Percentiles rank a stretch among this genome's conserved stretches.
phyloP scores from a whole-genome alignment of 306 rosid species.

The Cicer yamashitae region DNA sequence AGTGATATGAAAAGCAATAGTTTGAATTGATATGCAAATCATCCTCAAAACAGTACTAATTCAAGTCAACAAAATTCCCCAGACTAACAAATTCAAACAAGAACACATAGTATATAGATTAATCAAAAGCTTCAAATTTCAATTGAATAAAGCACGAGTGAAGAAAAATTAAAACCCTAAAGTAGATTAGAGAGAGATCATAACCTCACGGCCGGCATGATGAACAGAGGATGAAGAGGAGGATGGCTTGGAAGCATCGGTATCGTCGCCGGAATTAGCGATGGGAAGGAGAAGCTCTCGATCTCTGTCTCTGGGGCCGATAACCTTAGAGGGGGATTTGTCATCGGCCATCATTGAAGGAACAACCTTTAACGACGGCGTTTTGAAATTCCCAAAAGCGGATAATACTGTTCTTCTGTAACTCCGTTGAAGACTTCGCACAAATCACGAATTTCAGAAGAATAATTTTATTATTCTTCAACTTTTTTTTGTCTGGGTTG shows the following conservation, averaged over 20 bases:
- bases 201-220: constrained; percentile 80
- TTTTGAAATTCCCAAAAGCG: constrained; percentile 26
- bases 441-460: not conserved
- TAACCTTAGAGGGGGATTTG: constrained; percentile 58
- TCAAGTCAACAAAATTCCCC: constrained; percentile 34
- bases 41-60: constrained; percentile 22
- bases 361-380: constrained; percentile 48
- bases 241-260: constrained; percentile 67
- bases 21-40: not conserved
- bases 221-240: constrained; percentile 57
- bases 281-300: constrained; percentile 94
- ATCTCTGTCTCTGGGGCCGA: constrained; percentile 79
- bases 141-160: not conserved
- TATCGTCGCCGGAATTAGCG: constrained; percentile 57
- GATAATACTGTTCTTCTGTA: constrained; percentile 30
- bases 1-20: not conserved
- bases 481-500: not conserved
- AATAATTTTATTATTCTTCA: not conserved
- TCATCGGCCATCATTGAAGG: constrained; percentile 69
- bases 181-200: constrained; percentile 14
- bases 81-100: constrained; percentile 15
- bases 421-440: constrained; percentile 23
- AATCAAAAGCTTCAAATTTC: not conserved
- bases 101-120: not conserved
- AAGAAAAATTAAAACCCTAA: constrained; percentile 43